phyloP scores from a whole-genome alignment of 306 rosid genomes.

The Medicago lupulina region DNA sequence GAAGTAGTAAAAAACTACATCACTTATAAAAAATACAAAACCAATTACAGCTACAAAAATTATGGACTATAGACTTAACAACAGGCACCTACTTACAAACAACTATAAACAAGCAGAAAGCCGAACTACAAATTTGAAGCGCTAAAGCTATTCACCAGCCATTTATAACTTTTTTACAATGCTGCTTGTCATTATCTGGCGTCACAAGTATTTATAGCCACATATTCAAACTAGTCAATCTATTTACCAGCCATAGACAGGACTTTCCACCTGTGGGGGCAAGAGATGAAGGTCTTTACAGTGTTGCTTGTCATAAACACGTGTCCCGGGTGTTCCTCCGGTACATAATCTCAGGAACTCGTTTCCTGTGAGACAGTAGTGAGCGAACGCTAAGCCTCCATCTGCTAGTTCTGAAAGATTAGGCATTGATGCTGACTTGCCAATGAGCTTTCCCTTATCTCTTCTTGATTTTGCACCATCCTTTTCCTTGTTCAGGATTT shows the following conservation, averaged over 20 bases:
- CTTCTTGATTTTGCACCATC: constrained; percentile 43
- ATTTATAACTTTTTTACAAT: constrained; percentile 64
- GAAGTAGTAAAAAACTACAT: constrained; percentile 24
- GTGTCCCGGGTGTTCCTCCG: constrained; percentile 93
- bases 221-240: constrained; percentile 17
- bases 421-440: constrained; percentile 66
- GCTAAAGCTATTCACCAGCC: constrained; percentile 58
- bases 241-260: constrained; percentile 88
- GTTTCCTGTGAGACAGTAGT: constrained; percentile 87
- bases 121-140: constrained; percentile 35
- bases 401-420: constrained; percentile 67
- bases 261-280: constrained; percentile 89
- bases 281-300: constrained; percentile 82
- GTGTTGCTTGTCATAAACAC: constrained; percentile 85
- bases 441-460: constrained; percentile 43
- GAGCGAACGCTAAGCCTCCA: constrained; percentile 96
- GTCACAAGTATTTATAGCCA: constrained; percentile 46
- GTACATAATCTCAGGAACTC: constrained; percentile 85
- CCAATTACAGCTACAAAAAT: constrained; percentile 36
- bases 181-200: constrained; percentile 60
- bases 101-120: constrained; percentile 44
- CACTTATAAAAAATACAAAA: constrained; percentile 36
- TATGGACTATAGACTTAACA: constrained; percentile 23
- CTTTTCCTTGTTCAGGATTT: constrained; percentile 53
- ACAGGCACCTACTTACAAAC: constrained; percentile 47